A percentile compares a stretch with the other conserved stretches of the same genome.
Evolutionary conservation across 2,329 filamentous ascomycete genomes (phyloP).

Genomic region (Ophiostoma pallidulum): DNA sequence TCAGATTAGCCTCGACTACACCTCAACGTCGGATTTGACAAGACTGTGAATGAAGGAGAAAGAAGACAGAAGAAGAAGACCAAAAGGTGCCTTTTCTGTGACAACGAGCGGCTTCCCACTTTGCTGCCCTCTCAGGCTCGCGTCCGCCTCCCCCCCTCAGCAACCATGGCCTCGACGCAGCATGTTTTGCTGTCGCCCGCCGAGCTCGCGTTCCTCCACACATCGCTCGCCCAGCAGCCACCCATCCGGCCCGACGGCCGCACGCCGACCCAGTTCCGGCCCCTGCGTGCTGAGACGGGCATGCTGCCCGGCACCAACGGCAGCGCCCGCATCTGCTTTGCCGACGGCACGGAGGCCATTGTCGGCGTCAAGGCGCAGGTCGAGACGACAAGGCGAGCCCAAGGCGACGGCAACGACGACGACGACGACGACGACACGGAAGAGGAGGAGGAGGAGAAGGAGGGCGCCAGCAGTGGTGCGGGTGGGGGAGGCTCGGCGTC

Average conservation of each 20-base stretch:
- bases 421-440: constrained; percentile 3
- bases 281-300: constrained; percentile 79
- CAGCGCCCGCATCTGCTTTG: constrained; percentile 85
- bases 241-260: constrained; percentile 88
- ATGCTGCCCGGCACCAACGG: constrained; percentile 86
- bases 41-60: too few species aligned
- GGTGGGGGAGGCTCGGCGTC: constrained; percentile 21
- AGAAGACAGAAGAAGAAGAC: too few species aligned
- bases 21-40: too few species aligned
- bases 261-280: constrained; percentile 75
- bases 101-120: too few species aligned
- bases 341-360: constrained; percentile 90
- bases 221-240: constrained; percentile 68
- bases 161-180: constrained; percentile 52
- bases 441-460: constrained; percentile 14
- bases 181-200: constrained; percentile 80
- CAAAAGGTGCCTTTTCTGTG: too few species aligned
- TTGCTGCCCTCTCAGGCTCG: too few species aligned
- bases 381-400: constrained; percentile 50
- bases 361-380: constrained; percentile 95
- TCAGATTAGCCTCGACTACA: constrained; percentile 2
- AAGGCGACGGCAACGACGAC: constrained; percentile 19
- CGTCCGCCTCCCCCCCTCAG: background rate
- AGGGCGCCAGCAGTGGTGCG: constrained; percentile 23
- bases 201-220: constrained; percentile 91